A percentile compares a stretch with the other conserved stretches of the same genome.
Evolutionary conservation across 208 protist genomes (phyloP).

Genomic region (Crithidia bombi): DNA sequence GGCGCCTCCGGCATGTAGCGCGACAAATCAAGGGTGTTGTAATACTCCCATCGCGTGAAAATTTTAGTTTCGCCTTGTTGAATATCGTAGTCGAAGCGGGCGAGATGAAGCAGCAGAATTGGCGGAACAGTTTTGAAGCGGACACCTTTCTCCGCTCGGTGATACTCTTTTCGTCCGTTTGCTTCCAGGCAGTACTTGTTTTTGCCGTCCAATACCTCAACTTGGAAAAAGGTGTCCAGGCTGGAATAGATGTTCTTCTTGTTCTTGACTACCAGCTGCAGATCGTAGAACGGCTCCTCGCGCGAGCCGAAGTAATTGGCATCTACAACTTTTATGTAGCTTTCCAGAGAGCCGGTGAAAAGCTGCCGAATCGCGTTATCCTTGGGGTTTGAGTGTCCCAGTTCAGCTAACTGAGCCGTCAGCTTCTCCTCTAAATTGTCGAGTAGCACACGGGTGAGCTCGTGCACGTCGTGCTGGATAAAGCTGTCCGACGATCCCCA

Average conservation of each 20-base stretch:
- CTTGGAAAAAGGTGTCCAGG: constrained; percentile 87
- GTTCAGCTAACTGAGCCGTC: constrained; percentile 31
- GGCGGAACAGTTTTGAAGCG: constrained; percentile 81
- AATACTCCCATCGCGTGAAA: constrained; percentile 87
- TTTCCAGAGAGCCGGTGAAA: constrained; percentile 78
- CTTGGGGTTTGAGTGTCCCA: constrained; percentile 13
- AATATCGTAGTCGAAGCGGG: constrained; percentile 92
- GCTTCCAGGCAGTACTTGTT: constrained; percentile 92
- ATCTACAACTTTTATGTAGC: constrained; percentile 88
- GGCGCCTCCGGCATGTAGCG: constrained; percentile 79
- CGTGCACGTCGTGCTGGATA: constrained; percentile 93
- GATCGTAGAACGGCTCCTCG: constrained; percentile 91
- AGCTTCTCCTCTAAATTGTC: constrained; percentile 89
- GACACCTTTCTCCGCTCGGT: constrained; percentile 89
- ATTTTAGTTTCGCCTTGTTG: constrained; percentile 86
- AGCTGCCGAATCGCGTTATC: constrained; percentile 79
- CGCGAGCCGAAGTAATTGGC: constrained; percentile 76
- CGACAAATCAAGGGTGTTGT: constrained; percentile 82
- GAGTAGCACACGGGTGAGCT: constrained; percentile 84
- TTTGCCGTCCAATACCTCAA: constrained; percentile 92
- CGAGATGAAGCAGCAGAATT: constrained; percentile 89
- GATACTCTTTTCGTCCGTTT: constrained; percentile 77
- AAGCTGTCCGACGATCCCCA: constrained; percentile 91
- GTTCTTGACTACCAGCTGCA: constrained; percentile 91
- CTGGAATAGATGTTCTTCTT: constrained; percentile 86